Evolutionary conservation across 2,329 filamentous ascomycete species (phyloP).

Genomic region (Penicillium glabrum): DNA sequence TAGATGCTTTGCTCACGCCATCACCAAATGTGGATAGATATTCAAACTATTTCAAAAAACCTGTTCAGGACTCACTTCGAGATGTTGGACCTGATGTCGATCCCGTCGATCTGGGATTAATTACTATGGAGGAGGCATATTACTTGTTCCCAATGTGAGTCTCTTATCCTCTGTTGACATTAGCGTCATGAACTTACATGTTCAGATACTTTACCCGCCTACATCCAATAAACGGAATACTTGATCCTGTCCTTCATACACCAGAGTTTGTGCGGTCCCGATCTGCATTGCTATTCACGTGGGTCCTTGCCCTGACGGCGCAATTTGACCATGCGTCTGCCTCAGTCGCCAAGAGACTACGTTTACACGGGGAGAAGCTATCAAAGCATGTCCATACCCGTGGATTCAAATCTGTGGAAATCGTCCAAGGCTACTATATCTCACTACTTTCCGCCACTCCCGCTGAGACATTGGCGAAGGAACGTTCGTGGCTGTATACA

Average conservation of each 20-base stretch:
- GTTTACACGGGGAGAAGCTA: constrained; percentile 29
- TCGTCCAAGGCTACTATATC: constrained; percentile 34
- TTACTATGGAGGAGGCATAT: constrained; percentile 29
- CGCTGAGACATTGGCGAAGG: constrained; percentile 25
- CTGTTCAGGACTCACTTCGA: constrained; percentile 5
- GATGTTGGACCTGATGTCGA: constrained; percentile 30
- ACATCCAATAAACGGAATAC: constrained; percentile 31
- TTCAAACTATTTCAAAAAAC: constrained; percentile 25
- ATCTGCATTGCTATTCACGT: constrained; percentile 32
- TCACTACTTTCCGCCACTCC: constrained; percentile 29
- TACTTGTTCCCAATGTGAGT: constrained; percentile 28
- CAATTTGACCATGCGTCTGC: constrained; percentile 27
- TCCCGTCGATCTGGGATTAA: constrained; percentile 29
- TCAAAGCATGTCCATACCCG: constrained; percentile 29
- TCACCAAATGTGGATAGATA: constrained; percentile 7
- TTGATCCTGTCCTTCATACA: constrained; percentile 30
- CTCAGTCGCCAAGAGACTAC: constrained; percentile 24
- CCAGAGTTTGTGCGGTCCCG: constrained; percentile 25
- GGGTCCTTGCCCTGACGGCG: constrained; percentile 31
- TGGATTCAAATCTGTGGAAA: constrained; percentile 32
- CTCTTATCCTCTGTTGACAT: background rate
- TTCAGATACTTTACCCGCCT: constrained; percentile 28
- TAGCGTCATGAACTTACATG: background rate
- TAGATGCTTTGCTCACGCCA: constrained; percentile 17
- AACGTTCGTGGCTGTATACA: constrained; percentile 32